Percentiles rank a stretch among this genome's conserved stretches.
Conservation (phyloP, 2,329 filamentous ascomycete genomes). For the Pseudocercospora fijiensis region DNA sequence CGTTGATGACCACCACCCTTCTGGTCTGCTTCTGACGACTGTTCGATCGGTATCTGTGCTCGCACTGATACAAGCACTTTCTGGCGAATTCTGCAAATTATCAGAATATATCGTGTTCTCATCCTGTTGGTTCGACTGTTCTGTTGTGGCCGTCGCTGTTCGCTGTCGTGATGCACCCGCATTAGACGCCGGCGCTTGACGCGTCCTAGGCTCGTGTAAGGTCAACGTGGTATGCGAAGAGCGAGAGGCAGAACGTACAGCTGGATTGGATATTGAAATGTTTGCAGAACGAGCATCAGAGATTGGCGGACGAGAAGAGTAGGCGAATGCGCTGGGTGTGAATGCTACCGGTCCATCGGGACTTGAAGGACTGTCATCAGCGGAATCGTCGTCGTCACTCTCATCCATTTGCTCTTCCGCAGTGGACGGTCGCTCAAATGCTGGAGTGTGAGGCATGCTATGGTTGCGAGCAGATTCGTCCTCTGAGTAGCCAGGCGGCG, state of each 20-base stretch:
- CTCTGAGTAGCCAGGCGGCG: slow-evolving; percentile 35
- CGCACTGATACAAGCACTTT: slow-evolving; percentile 8
- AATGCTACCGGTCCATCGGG: slow-evolving; percentile 11
- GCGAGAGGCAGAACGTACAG: slow-evolving; percentile 21
- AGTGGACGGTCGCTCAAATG: slow-evolving; percentile 25
- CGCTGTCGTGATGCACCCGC: neutral
- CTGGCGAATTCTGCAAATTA: neutral
- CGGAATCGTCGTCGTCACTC: slow-evolving; percentile 32
- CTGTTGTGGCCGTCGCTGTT: slow-evolving; percentile 12
- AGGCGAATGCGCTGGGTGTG: slow-evolving; percentile 20
- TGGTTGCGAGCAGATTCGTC: slow-evolving; percentile 25
- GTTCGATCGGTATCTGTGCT: slow-evolving; percentile 24
- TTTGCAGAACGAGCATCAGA: slow-evolving; percentile 8
- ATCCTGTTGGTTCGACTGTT: slow-evolving; percentile 4
- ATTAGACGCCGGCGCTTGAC: slow-evolving; percentile 6
- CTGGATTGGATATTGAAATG: neutral
- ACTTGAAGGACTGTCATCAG: slow-evolving; percentile 18
- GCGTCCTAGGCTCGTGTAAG: slow-evolving; percentile 26
- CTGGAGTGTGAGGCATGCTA: slow-evolving; percentile 20
- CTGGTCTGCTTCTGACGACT: slow-evolving; percentile 21
- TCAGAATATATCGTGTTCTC: slow-evolving; percentile 6
- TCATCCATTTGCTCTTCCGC: slow-evolving; percentile 33
- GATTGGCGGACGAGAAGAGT: slow-evolving; percentile 19
- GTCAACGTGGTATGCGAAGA: slow-evolving; percentile 22
- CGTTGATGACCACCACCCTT: slow-evolving; percentile 29